Evolutionary conservation across 129 eudicot species (phyloP).

Genomic region (Logfia minima): DNA sequence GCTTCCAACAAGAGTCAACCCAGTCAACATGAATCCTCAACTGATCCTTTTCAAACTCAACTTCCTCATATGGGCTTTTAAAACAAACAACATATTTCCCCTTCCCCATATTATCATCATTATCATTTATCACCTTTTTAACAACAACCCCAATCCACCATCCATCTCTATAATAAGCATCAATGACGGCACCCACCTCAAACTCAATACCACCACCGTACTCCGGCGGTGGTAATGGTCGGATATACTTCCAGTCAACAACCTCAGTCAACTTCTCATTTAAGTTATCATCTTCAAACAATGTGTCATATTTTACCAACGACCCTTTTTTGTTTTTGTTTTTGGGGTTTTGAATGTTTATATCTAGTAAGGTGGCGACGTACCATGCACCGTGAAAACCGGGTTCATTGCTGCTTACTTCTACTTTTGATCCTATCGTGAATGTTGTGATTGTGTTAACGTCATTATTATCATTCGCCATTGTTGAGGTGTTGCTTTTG

Average conservation of each 20-base stretch:
- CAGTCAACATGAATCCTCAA: conserved; percentile 62
- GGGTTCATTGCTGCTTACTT: conserved; percentile 31
- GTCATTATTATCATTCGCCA: not conserved
- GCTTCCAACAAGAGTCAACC: conserved; percentile 55
- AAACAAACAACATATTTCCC: conserved; percentile 44
- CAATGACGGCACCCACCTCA: conserved; percentile 54
- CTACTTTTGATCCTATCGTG: conserved; percentile 21
- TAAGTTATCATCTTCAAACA: conserved; percentile 25
- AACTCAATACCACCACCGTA: conserved; percentile 18
- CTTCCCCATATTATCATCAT: not conserved
- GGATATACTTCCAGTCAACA: conserved; percentile 28
- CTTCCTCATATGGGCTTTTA: conserved; percentile 47
- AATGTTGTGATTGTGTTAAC: not conserved
- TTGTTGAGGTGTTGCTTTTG: not conserved
- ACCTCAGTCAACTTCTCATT: conserved; percentile 43
- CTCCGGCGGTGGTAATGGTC: conserved; percentile 55
- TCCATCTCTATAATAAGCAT: conserved; percentile 60
- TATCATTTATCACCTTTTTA: conserved; percentile 27
- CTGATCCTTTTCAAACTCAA: conserved; percentile 38
- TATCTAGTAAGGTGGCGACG: conserved; percentile 15
- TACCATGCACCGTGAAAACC: conserved; percentile 41
- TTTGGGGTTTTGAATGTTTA: not conserved
- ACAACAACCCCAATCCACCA: conserved; percentile 85
- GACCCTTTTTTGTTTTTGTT: not conserved
- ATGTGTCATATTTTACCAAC: conserved; percentile 42